These are phyloP conservation scores for Sclerotinia borealis DNA, from an alignment of 2,329 filamentous ascomycete genomes.

Conservation along the genomic window DNA sequence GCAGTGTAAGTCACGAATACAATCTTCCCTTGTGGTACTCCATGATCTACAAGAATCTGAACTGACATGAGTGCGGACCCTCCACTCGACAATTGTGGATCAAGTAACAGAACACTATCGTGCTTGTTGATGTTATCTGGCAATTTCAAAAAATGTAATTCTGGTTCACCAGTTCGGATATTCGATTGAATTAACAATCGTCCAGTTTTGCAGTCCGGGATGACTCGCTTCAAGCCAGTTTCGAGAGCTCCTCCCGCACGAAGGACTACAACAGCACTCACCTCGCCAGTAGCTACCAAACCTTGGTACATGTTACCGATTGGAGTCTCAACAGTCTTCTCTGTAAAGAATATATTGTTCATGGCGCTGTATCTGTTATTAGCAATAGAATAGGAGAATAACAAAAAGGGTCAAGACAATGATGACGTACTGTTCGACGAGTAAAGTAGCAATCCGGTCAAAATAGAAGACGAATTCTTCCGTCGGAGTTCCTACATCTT, in stretches of 20 bases:
- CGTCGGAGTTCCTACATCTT: constrained; percentile 67
- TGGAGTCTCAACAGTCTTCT: constrained; percentile 62
- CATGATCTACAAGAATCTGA: constrained; percentile 90
- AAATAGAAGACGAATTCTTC: constrained; percentile 99
- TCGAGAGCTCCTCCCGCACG: constrained; percentile 87
- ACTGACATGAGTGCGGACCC: constrained; percentile 88
- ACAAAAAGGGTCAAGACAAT: background rate
- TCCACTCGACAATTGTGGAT: constrained; percentile 91
- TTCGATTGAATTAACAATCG: constrained; percentile 89
- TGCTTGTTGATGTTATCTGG: constrained; percentile 67
- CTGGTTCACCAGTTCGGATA: constrained; percentile 77
- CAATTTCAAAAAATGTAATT: constrained; percentile 83
- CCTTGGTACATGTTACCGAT: constrained; percentile 65
- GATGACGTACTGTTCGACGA: constrained; percentile 65
- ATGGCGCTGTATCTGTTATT: constrained; percentile 51
- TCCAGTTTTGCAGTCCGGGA: constrained; percentile 87
- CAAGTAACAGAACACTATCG: constrained; percentile 77
- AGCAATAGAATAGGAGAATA: constrained; percentile 3
- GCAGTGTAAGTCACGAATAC: constrained; percentile 92
- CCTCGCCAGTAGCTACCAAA: constrained; percentile 61
- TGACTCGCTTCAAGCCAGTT: constrained; percentile 78
- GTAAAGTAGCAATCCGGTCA: constrained; percentile 75
- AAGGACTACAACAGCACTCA: constrained; percentile 82
- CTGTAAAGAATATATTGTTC: constrained; percentile 67
- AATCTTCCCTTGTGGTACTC: constrained; percentile 75